Base-by-base conservation (phyloP, 2,329 filamentous ascomycete genomes). In the Penicillium sp. region DNA sequence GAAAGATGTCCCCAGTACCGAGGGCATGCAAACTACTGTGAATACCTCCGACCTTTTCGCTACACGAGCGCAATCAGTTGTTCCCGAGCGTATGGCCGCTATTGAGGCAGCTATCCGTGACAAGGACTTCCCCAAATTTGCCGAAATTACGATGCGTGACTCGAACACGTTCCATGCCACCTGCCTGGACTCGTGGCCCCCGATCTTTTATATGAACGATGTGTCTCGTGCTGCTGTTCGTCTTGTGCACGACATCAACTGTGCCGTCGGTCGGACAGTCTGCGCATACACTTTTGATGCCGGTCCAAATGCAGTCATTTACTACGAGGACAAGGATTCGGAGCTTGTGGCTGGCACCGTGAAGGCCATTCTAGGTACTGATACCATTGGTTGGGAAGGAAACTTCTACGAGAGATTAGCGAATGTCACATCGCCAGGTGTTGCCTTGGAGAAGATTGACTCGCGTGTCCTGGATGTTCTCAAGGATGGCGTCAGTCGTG, bases 181-280 rank as follows among this genome's bases (percentile, higher is more conserved):
- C 40, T 96, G 92, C 64, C 73, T 93, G 54, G 92, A 98, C 63
- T 96, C 92, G 1, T 88, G 87, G 68, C 92, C 93, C 30, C 92
- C 93, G 12, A 98, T 98, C 61, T 95, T 95, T 68, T 98, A 98
- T 73, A 82, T 98, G 75, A 98, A 95, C 68, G 92, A 98, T 61
- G 82, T 90, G 11, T 90, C 84, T 13, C 75, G 84, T 25, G 87
- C 90, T 1, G 88, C 90, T 4, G 86, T 98, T 43, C 77, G 86
- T 35, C 80, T 87, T 11, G 89, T 95, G 18, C 88, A 98, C 70
- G 76, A 81, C 52, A 85, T 96, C 69, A 98, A 98, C 60, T 74
- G 74, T 37, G 75, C 76, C 15, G 86, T 84, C 3, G 88, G 86
- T 37, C 82, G 80, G 68, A 81, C 77, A 0, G 76, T 96, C 12